These are phyloP conservation scores for Hortaea werneckii DNA, from an alignment of 2,329 filamentous ascomycete genomes.

Conservation along the genomic window DNA sequence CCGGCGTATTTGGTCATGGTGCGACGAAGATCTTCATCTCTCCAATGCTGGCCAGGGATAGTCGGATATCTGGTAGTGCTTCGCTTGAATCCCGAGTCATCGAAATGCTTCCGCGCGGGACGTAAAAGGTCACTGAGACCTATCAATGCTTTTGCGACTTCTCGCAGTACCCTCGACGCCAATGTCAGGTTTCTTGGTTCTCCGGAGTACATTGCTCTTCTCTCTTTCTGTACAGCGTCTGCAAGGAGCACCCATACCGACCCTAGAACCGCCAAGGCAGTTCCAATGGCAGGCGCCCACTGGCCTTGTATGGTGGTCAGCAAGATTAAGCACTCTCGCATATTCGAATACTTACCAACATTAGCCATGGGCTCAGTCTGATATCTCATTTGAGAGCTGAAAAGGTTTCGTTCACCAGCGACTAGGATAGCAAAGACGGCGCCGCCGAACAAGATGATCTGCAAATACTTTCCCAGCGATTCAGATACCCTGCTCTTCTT, in stretches of 20 bases:
- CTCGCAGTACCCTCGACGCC: no score
- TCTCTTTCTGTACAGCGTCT: slow-evolving; percentile 12
- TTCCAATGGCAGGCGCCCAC: slow-evolving; percentile 52
- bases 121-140: no score
- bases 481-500: background rate
- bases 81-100: no score
- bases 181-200: no score
- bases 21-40: no score
- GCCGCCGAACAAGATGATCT: slow-evolving; percentile 49
- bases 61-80: no score
- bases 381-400: slow-evolving; percentile 44
- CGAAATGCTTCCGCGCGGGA: no score
- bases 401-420: slow-evolving; percentile 56
- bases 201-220: no score
- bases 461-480: slow-evolving; percentile 27
- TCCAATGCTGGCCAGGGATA: no score
- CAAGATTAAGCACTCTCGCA: background rate
- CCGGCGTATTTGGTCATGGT: no score
- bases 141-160: no score
- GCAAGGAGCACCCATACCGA: slow-evolving; percentile 40
- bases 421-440: slow-evolving; percentile 51
- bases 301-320: slow-evolving; percentile 34
- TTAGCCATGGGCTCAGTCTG: slow-evolving; percentile 54
- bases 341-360: slow-evolving; percentile 39
- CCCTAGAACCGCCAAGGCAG: slow-evolving; percentile 46